These are phyloP conservation scores for Abrus pulchellus DNA, from an alignment of 306 rosid genomes.

Conservation along the genomic window DNA sequence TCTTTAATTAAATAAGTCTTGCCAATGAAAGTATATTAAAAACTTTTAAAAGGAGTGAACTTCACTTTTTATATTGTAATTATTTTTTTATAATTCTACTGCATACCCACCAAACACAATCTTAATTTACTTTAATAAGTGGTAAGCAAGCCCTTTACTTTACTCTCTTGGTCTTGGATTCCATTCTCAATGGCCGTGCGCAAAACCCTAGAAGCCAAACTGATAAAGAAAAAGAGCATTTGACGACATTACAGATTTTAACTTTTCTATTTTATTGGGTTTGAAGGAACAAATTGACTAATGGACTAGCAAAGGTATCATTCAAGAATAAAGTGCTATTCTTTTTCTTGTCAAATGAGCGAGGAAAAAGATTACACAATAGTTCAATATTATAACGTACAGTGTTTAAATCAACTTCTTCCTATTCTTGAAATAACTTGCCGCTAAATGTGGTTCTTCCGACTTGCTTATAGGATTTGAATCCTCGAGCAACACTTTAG, in stretches of 20 bases:
- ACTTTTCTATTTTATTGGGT: conserved; percentile 34
- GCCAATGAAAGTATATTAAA: background rate
- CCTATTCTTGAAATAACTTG: conserved; percentile 29
- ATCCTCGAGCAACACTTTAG: no score
- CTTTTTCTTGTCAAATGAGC: conserved; percentile 29
- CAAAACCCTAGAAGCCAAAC: conserved; percentile 55
- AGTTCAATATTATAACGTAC: background rate
- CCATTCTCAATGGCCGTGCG: conserved; percentile 37
- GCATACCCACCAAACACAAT: background rate
- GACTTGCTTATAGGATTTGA: background rate
- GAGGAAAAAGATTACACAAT: conserved; percentile 6
- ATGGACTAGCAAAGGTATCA: conserved; percentile 26
- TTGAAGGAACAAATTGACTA: conserved; percentile 45
- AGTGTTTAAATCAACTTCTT: background rate
- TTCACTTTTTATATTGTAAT: background rate
- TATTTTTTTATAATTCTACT: background rate
- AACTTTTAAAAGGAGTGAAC: background rate
- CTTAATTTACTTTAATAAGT: background rate
- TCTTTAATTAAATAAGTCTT: background rate
- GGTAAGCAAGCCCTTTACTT: background rate
- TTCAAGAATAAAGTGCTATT: conserved; percentile 20
- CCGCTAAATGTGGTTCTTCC: conserved; percentile 11
- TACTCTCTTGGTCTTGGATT: conserved; percentile 56
- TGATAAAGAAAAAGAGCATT: conserved; percentile 33
- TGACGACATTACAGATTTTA: conserved; percentile 37